Evolutionary conservation across 2,329 filamentous ascomycete species (phyloP), one percentile per base, ranked within the genome.

Genomic region (Clathrospora elynae): DNA sequence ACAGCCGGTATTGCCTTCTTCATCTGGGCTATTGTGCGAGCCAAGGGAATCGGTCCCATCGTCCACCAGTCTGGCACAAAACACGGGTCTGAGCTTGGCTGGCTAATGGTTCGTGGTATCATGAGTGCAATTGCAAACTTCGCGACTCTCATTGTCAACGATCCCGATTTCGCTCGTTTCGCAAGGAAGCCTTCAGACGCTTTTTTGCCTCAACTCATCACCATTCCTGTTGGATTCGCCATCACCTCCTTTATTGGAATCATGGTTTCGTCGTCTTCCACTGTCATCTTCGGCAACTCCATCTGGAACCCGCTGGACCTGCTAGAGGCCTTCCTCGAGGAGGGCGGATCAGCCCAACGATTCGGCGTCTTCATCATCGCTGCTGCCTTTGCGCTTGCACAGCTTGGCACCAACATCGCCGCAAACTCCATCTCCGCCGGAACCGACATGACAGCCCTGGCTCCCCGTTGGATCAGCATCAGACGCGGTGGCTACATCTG

Each of bases 81-180:
- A 4, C 72, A 81, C 4, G 90, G 90, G 18, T 85, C 81, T 47
- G 78, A 78, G 0, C 77, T 96, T 3, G 89, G 77, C 1, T 96
- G 91, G 91, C 81, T 84, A 16, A 84, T 96, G 44, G 80, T 96
- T 46, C 86, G 85, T 49, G 89, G 89, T 24, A 85, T 95, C 71
- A 95, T 96, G 90, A 85, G 81, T 16, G 85, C 88, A 3, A 90
- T 96, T 53, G 87, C 88, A 59, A 96, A 96, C 73, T 96, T 96
- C 63, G 88, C 90, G 1, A 90, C 90, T 0, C 78, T 96, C 22
- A 93, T 96, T 55, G 75, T 79, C 53, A 81, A 95, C 67, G 85
- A 88, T 55, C 87, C 87, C 0, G 90, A 95, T 63, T 96, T 95
- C 67, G 78, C 88, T 13, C 86, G 91, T 67, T 96, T 96, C 61